Percentiles rank a stretch among this genome's conserved stretches.
Conservation (phyloP, 768 basidiomycete genomes). For the Calocybe cyanea region DNA sequence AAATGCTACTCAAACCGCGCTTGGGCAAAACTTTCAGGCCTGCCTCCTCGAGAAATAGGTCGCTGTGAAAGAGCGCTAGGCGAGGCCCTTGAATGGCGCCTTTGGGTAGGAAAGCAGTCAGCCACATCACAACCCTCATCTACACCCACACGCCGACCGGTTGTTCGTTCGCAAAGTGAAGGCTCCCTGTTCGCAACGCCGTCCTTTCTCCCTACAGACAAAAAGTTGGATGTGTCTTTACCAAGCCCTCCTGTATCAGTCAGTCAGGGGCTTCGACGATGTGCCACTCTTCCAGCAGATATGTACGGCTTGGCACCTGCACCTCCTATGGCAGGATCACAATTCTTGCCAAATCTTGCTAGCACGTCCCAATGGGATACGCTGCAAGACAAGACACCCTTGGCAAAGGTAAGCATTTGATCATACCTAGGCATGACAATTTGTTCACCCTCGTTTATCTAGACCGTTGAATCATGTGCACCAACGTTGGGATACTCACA, state of each 20-base stretch:
- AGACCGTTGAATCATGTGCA: constrained; percentile 3
- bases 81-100: constrained; percentile 83
- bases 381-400: too few species aligned
- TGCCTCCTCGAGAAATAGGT: constrained; percentile 81
- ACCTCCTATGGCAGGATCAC: background rate
- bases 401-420: constrained; percentile 1
- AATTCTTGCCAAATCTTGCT: constrained; percentile 2
- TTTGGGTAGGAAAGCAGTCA: constrained; percentile 81
- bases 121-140: constrained; percentile 17
- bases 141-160: constrained; percentile 27
- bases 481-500: constrained; percentile 2
- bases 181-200: constrained; percentile 21
- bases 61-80: constrained; percentile 87
- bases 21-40: constrained; percentile 92
- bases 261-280: constrained; percentile 31
- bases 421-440: background rate
- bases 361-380: constrained; percentile 3
- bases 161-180: constrained; percentile 54
- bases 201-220: constrained; percentile 21
- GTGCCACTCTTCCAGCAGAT: constrained; percentile 38
- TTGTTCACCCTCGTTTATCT: background rate
- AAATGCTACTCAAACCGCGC: constrained; percentile 91
- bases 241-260: background rate
- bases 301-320: constrained; percentile 16
- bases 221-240: constrained; percentile 5